phyloP scores from a whole-genome alignment of 129 eudicot genomes.

The Dittrichia graveolens region DNA sequence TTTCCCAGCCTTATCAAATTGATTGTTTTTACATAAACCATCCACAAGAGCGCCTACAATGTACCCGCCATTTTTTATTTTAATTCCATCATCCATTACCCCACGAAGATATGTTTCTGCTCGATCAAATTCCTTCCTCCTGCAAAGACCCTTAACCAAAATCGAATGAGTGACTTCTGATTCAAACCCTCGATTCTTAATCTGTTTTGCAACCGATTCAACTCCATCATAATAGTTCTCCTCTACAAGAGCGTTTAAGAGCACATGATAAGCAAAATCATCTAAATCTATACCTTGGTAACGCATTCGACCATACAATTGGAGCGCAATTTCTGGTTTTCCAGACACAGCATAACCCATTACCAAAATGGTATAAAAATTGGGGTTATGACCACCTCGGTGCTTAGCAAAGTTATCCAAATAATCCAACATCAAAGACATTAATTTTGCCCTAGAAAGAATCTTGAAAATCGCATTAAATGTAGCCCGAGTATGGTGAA shows the following conservation, averaged over 20 bases:
- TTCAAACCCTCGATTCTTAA: constrained; percentile 56
- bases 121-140: constrained; percentile 57
- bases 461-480: constrained; percentile 65
- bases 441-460: constrained; percentile 47
- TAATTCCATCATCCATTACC: constrained; percentile 33
- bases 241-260: constrained; percentile 74
- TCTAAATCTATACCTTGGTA: constrained; percentile 72
- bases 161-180: constrained; percentile 55
- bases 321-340: constrained; percentile 63
- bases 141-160: constrained; percentile 58
- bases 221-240: constrained; percentile 51
- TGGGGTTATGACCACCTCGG: constrained; percentile 26
- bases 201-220: constrained; percentile 62
- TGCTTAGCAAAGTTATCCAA: constrained; percentile 39
- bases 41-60: constrained; percentile 54
- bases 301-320: constrained; percentile 75
- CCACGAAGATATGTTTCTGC: constrained; percentile 63
- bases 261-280: constrained; percentile 60
- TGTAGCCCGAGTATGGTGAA: constrained; percentile 70
- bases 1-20: constrained; percentile 56
- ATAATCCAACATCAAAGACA: constrained; percentile 60
- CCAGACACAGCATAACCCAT: constrained; percentile 92
- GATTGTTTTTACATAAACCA: constrained; percentile 55
- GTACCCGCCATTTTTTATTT: constrained; percentile 37
- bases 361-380: constrained; percentile 56